Base-by-base conservation (phyloP, 345 rosid species). In the Aurinia saxatilis region DNA sequence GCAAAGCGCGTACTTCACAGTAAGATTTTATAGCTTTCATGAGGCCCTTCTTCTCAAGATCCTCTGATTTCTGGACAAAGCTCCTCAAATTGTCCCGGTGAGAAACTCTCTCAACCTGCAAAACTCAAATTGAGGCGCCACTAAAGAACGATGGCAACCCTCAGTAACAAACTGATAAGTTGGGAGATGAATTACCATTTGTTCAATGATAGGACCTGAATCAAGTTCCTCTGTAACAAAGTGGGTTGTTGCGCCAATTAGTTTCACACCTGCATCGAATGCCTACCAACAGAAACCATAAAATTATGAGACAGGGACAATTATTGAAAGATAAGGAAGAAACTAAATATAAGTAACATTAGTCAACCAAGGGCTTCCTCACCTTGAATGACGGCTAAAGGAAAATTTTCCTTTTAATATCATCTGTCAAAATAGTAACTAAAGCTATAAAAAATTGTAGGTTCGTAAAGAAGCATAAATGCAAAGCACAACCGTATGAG, bases 331-430 rank as follows among this genome's bases (percentile, higher is more conserved):
- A 53, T 50, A 63, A 11, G 10, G 14, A 47, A 2, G 8, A 50
- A 29, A 52, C 48, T 37, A 54, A 54, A 49, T 14, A 27, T 42
- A 25, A 9, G 19, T 38, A 37, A 48, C 33, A 36, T 10, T 34
- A 25, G 17, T 50, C 23, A 68, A 14, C 27, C 39, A 2, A 50
- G 6, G 99, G 97, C 29, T 70, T 57, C 36, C 95, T 78, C n/a
- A 97, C 99, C 76, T 79, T 90, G 75, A 90, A 93, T 51, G 99
- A 90, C 33, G 99, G 97, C 75, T 90, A 71, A 77, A 90, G 99
- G 23, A n/a, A n/a, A n/a, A n/a, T n/a, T n/a, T n/a, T n/a, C n/a
- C n/a, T n/a, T n/a, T n/a, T n/a, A n/a, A n/a, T n/a, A n/a, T n/a
- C n/a, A n/a, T n/a, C n/a, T n/a, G n/a, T n/a, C n/a, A n/a, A n/a